Conservation (phyloP, 108 stramenopile species). For the Phaeodactylum tricornutum region DNA sequence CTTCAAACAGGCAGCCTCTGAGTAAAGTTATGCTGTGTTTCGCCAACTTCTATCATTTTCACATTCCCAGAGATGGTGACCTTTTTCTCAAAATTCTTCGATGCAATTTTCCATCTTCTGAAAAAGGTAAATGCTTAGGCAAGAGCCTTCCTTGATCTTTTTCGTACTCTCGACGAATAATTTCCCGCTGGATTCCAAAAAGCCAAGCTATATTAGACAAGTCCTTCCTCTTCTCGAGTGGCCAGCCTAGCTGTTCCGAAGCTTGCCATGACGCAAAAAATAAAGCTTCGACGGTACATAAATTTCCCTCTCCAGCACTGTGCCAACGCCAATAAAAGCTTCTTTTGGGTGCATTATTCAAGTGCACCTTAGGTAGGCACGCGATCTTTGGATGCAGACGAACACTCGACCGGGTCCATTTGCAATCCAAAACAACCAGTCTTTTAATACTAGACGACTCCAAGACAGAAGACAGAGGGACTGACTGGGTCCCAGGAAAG, state of each 20-base stretch:
- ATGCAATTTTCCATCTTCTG: constrained; percentile 44
- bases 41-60: too few relatives aligned
- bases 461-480: constrained; percentile 39
- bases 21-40: too few relatives aligned
- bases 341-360: constrained; percentile 34
- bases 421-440: constrained; percentile 64
- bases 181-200: constrained; percentile 53
- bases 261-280: constrained; percentile 55
- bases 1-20: constrained; percentile 3
- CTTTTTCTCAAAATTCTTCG: too few relatives aligned
- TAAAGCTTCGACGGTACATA: constrained; percentile 69
- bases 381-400: background rate
- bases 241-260: background rate
- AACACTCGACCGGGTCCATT: constrained; percentile 22
- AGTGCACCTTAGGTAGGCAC: constrained; percentile 47
- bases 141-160: constrained; percentile 14
- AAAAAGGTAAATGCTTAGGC: constrained; percentile 24
- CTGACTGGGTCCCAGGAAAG: constrained; percentile 46
- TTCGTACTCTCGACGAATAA: constrained; percentile 21
- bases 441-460: constrained; percentile 11
- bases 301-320: constrained; percentile 50
- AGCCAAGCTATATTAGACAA: constrained; percentile 56
- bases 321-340: constrained; percentile 79
- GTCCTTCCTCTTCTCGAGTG: background rate
- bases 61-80: too few relatives aligned